Base-by-base conservation (phyloP, 495 filamentous ascomycete species). In the Cryomyces minteri region DNA sequence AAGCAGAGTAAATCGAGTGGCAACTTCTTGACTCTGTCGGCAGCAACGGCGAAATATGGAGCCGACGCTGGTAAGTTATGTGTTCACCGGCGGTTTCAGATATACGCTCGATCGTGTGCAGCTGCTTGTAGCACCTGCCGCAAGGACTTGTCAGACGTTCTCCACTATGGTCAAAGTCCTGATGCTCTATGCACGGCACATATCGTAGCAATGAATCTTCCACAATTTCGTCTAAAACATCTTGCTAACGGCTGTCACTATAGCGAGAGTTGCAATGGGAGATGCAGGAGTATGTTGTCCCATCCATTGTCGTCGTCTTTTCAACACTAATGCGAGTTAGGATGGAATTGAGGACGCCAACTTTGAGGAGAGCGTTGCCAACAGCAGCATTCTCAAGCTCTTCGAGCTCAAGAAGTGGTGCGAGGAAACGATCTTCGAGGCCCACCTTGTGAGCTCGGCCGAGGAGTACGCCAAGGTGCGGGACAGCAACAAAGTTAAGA, bases 1-100 rank as follows among this genome's bases (percentile, higher is more conserved):
- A 98, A 95, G 70, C 95, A 96, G 90, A 78, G 74, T 61, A 98
- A 98, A 67, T 81, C 74, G 47, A 92, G 85, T 5, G 86, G 88
- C 53, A 95, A 95, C 65, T 98, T 98, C 67, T 70, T 98, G 55
- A 98, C 88, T 18, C 68, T 98, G 29, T 74, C 79, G 50, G 82
- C 94, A 42, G 74, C 84, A 5, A 76, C 88, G 14, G 75, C 79
- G 51, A 98, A 98, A 61, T 98, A 86, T 58, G 90, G 88, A 52
- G 87, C 90, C 6, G 88, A 95, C 63, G 88, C 88, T 25, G 18
- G 18, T 25, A 25, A 25, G 18, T 25, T 25, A 1, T 25, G 18
- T 25, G 18, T 25, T 25, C 18, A 25, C 2, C 2, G 18, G 18
- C 18, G 18, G 18, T 25, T 25, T 25, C 18, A 25, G 18, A 25